Conservation (phyloP, 768 basidiomycete genomes). For the Saitozyma sp. region DNA sequence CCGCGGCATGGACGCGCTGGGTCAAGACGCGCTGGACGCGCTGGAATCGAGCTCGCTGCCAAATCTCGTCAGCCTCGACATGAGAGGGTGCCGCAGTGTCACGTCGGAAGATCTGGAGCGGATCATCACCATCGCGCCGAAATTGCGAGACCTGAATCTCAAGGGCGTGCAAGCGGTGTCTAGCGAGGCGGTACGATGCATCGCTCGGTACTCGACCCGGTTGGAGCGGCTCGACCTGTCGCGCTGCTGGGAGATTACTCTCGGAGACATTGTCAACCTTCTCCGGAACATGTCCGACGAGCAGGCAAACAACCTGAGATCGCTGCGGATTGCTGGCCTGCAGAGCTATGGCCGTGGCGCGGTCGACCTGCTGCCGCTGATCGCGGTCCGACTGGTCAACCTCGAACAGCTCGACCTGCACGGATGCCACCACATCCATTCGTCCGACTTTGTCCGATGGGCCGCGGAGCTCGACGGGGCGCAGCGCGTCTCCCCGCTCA, state of each 20-base stretch:
- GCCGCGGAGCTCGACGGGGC: slow-evolving; percentile 54
- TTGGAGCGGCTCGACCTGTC: slow-evolving; percentile 68
- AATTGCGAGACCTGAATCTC: slow-evolving; percentile 62
- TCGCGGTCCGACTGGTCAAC: slow-evolving; percentile 69
- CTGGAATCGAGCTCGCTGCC: neutral
- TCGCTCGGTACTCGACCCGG: slow-evolving; percentile 62
- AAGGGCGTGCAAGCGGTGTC: slow-evolving; percentile 70
- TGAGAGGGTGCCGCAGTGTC: slow-evolving; percentile 70
- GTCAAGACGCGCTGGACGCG: neutral
- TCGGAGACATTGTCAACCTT: slow-evolving; percentile 25
- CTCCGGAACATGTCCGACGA: slow-evolving; percentile 56
- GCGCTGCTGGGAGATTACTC: slow-evolving; percentile 69
- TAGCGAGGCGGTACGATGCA: slow-evolving; percentile 70
- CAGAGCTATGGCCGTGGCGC: slow-evolving; percentile 56
- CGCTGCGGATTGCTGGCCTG: slow-evolving; percentile 69
- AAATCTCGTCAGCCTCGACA: slow-evolving; percentile 68
- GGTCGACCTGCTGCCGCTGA: slow-evolving; percentile 63
- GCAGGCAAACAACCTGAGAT: slow-evolving; percentile 56
- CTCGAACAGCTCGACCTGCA: slow-evolving; percentile 80
- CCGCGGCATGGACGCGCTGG: slow-evolving; percentile 24
- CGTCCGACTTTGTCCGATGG: neutral
- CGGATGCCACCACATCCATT: slow-evolving; percentile 65
- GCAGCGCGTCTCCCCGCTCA: slow-evolving; percentile 57
- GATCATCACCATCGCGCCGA: slow-evolving; percentile 67
- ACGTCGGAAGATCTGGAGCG: slow-evolving; percentile 68